Base-by-base conservation (phyloP, 495 filamentous ascomycete species). In the Tuber magnatum region DNA sequence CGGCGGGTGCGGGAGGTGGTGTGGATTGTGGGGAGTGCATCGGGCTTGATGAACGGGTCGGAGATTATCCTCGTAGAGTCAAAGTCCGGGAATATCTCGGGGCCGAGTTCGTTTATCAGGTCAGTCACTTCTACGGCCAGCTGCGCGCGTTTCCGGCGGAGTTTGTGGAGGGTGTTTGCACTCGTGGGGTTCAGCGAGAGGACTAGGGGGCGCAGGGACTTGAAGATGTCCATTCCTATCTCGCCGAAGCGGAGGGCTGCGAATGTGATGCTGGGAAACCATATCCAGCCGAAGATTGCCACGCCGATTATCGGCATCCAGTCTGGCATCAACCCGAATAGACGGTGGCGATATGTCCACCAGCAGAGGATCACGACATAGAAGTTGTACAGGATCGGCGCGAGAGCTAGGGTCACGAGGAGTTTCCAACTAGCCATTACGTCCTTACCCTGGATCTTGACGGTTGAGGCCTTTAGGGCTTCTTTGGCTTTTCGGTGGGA, bases 341-440 rank as follows among this genome's bases (percentile, higher is more conserved):
- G 87, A 44, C 93, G 90, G 83, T 97, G 93, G 76, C 87, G 86
- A 81, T 92, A 91, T 20, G 92, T 92, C 90, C 90, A 93, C 82
- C 88, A 89, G 20, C 91, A 92, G 46, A 97, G 88, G 14, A 90
- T 73, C 42, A 88, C 84, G 8, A 92, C 92, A 84, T 97, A 97
- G 51, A 89, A 86, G 73, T 90, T 90, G 83, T 98, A 97, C 6
- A 97, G 86, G 9, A 93, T 85, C 0, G 95, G 95, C 10, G 94
- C 92, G 79, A 99, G 90, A 22, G 90, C 93, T 81, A 98, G 86
- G 43, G 94, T 89, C 39, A 98, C 94, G 14, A 99, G 90, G 20
- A 99, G 87, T 83, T 99, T 99, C 95, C 95, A 99, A 0, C 95
- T 98, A 0, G 95, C 95, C 86, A 99, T 94, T 39, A 99, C 95